phyloP scores from a whole-genome alignment of 768 basidiomycete species.

The Heimioporus sp. region DNA sequence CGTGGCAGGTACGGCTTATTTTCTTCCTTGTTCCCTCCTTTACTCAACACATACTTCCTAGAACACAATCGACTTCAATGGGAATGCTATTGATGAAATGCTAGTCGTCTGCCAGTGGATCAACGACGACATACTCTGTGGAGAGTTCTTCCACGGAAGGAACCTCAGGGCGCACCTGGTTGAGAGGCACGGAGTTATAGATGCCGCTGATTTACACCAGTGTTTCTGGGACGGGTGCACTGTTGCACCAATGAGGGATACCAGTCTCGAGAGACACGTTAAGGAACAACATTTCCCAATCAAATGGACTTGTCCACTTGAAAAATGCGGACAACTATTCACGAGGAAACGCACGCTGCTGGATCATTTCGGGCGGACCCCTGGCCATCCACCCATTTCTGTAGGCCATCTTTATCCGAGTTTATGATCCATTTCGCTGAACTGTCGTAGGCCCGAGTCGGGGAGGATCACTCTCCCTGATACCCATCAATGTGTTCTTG shows the following conservation, averaged over 20 bases:
- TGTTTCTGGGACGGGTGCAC: constrained; percentile 11
- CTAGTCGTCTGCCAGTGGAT: constrained; percentile 6
- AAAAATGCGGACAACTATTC: neutral
- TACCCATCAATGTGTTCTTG: neutral
- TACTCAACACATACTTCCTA: neutral
- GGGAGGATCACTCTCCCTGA: neutral
- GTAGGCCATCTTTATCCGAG: neutral
- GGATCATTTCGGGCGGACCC: neutral
- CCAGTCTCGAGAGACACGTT: constrained; percentile 9
- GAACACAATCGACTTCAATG: constrained; percentile 5
- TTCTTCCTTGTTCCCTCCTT: neutral
- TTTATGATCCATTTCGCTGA: neutral
- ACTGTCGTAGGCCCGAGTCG: neutral
- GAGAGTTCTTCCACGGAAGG: neutral
- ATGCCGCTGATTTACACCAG: neutral
- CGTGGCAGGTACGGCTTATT: constrained; percentile 1
- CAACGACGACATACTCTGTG: neutral
- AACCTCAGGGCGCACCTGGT: constrained; percentile 8
- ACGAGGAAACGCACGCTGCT: constrained; percentile 1
- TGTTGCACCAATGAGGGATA: neutral
- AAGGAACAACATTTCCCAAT: constrained; percentile 10
- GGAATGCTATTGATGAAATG: neutral
- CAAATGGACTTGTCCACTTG: constrained; percentile 9
- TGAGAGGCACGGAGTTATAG: neutral
- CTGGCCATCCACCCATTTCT: neutral